Percentiles rank a stretch among this genome's conserved stretches.
These are phyloP conservation scores for Phlebopus sp. DNA, from an alignment of 1,284 basidiomycete genomes.

Conservation along the genomic window DNA sequence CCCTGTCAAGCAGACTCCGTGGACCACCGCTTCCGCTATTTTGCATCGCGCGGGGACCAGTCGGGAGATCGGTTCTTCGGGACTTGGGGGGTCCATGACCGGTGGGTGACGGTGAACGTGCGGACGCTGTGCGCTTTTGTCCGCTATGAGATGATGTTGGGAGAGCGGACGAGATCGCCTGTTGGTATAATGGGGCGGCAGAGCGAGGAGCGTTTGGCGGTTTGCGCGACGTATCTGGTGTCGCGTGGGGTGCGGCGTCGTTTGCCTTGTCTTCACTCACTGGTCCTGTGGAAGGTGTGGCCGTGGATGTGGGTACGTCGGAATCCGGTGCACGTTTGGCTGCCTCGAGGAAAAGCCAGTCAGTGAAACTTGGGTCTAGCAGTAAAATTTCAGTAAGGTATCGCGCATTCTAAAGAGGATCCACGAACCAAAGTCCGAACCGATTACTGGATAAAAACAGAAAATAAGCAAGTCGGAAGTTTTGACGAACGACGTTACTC, in stretches of 20 bases:
- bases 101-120: slow-evolving; percentile 70
- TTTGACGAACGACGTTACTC: slow-evolving; percentile 33
- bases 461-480: slow-evolving; percentile 19
- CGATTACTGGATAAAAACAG: slow-evolving; percentile 55
- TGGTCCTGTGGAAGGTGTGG: slow-evolving; percentile 36
- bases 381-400: slow-evolving; percentile 17
- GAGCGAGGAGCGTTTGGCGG: slow-evolving; percentile 41
- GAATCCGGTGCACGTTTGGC: slow-evolving; percentile 60
- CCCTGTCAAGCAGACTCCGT: slow-evolving; percentile 71
- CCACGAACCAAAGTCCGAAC: slow-evolving; percentile 67
- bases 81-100: slow-evolving; percentile 59
- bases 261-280: slow-evolving; percentile 31
- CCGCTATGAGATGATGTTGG: slow-evolving; percentile 48
- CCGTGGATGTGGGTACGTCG: slow-evolving; percentile 32
- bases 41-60: slow-evolving; percentile 77
- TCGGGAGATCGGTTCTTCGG: slow-evolving; percentile 70
- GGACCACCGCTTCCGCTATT: slow-evolving; percentile 41
- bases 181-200: slow-evolving; percentile 56
- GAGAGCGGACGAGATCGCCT: slow-evolving; percentile 64
- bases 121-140: slow-evolving; percentile 68
- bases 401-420: slow-evolving; percentile 1
- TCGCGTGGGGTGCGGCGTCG: too few relatives aligned
- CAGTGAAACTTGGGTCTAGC: slow-evolving; percentile 72
- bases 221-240: background rate
- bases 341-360: slow-evolving; percentile 80